Evolutionary conservation across 164 flowering plant species (phyloP), one percentile per base, ranked within the genome.

Genomic region (Macadamia tetraphylla): DNA sequence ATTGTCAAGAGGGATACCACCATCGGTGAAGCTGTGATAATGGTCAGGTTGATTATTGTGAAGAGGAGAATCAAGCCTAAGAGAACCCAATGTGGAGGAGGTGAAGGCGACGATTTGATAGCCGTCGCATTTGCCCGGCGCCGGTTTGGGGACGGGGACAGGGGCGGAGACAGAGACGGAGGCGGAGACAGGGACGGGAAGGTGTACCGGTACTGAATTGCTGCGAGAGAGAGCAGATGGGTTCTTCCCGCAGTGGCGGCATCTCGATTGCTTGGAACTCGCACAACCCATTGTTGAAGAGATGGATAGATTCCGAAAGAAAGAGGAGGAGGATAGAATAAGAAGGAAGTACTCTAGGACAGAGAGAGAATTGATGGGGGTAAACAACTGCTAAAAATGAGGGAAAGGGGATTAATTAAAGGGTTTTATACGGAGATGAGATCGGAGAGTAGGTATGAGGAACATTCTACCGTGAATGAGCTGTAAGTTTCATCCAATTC

Each of bases 101-200:
- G 82, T 81, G 49, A 88, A 85, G 5, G 89, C 86, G 1, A 88
- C 92, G 7, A 81, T 69, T 70, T 89, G 93, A 79, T 82, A 75
- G 69, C 74, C 74, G 48, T 86, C 87, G 61, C 73, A 78, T 52
- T 65, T 64, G 15, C 44, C 53, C 52, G 68, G 79, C 40, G 3
- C 40, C 40, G 40, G 40, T 2, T 5, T 2, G 40, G 3, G 40
- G 40, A 35, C 40, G 0, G 40, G 79, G 0, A 87, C 69, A 10
- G 71, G 82, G 23, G 23, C 23, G 23, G 23, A 23, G 23, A 23
- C 23, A 23, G 23, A 23, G 23, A 23, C 23, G 23, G 23, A 23
- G 23, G 23, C 23, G 40, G 3, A 5, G 40, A 35, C 40, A 5
- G 40, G 79, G 0, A 87, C 69, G 13, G 71, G 82, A 63, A 76